Base-by-base conservation (phyloP, 257 asterid species). In the Hygrophila difformis region DNA sequence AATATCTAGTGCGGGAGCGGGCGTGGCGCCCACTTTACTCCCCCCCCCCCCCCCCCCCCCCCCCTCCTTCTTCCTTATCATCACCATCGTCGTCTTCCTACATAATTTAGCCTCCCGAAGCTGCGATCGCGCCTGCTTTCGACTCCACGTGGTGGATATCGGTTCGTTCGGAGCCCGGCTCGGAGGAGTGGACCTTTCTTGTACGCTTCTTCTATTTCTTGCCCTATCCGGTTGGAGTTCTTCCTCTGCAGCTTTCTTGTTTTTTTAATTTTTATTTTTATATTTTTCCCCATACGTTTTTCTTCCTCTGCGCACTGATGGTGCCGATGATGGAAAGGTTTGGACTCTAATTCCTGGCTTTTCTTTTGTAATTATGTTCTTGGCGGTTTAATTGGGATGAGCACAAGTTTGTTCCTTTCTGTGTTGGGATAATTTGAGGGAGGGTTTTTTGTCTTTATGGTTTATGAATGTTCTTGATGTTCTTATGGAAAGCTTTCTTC, bases 61-160 rank as follows among this genome's bases (percentile, higher is more conserved):
- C 44, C 31, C 6, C 23, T 13, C 19, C 12, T 50, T 53, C 51
- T 17, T 35, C 35, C 64, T 40, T 46, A 48, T 49, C 56, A 57
- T 67, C 57, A 44, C 47, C 53, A 39, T 49, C 57, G 39, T 47
- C 53, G 39, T 49, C 31, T 8, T 26, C 31, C 24, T 23, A 36
- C 47, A 42, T 42, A 7, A 18, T 51, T 60, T 26, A n/a, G 24
- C 34, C 24, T 8, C 50, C 64, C 62, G 62, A 68, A 60, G 49
- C 74, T 12, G 35, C 41, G 9, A 37, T 18, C 66, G 41, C 17
- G 16, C 57, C 19, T 47, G 26, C 3, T 7, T 18, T 13, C 16
- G 1, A 8, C 61, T 12, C 37, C 57, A 70, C 77, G 82, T 74
- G 77, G 71, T 62, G 18, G n/a, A 12, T 21, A 56, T 65, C 69